Conservation (phyloP, 805 yeast genomes). For the Pichia nanzhaoensis region DNA sequence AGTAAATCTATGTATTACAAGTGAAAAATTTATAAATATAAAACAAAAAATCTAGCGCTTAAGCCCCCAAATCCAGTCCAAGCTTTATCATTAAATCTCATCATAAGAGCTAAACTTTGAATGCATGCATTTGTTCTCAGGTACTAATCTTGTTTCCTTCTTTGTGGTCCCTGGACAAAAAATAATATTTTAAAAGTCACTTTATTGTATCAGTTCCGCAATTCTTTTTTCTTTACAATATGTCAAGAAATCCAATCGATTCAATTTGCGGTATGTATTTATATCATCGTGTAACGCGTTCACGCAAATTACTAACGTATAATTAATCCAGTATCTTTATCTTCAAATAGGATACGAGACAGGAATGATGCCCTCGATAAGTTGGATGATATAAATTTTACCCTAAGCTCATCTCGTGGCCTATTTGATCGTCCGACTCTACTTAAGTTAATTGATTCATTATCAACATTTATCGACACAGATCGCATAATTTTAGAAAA, state of each 20-base stretch:
- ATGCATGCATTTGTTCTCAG: too few relatives aligned
- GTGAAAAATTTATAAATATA: not conserved
- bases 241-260: conserved; percentile 7
- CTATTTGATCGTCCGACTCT: conserved; percentile 14
- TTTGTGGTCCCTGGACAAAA: too few relatives aligned
- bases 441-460: conserved; percentile 15
- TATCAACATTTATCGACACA: conserved; percentile 17
- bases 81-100: too few relatives aligned
- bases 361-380: conserved; percentile 44
- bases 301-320: not conserved
- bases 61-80: too few relatives aligned
- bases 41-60: too few relatives aligned
- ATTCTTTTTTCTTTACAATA: not conserved
- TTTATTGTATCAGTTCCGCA: too few relatives aligned
- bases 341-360: conserved; percentile 48
- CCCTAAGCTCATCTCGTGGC: conserved; percentile 19
- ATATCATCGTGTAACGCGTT: not conserved
- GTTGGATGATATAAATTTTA: conserved; percentile 29
- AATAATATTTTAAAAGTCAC: too few relatives aligned
- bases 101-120: too few relatives aligned
- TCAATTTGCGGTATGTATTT: conserved; percentile 11
- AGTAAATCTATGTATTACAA: not conserved
- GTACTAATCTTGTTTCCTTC: too few relatives aligned
- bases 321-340: conserved; percentile 25
- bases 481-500: conserved; percentile 21